Evolutionary conservation across 1,284 basidiomycete genomes (phyloP).

Genomic region (Ganoderma boninense): DNA sequence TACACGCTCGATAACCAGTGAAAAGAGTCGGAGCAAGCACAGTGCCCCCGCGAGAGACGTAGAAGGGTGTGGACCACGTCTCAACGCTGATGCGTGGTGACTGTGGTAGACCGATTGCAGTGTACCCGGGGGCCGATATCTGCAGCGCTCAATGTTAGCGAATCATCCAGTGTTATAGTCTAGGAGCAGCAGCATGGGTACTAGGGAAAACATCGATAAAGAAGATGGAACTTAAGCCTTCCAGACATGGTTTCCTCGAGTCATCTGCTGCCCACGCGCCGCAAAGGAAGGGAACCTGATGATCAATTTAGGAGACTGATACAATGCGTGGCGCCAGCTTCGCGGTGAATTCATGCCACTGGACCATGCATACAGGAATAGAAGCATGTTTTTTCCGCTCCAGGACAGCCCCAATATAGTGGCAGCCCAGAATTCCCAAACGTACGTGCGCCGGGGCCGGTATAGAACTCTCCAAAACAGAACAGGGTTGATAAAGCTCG

Average conservation of each 20-base stretch:
- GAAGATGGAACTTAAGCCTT: background rate
- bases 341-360: too few relatives aligned
- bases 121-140: background rate
- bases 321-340: background rate
- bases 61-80: background rate
- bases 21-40: background rate
- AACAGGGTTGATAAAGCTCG: background rate
- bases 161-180: background rate
- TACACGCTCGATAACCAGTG: background rate
- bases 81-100: background rate
- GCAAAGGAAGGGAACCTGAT: background rate
- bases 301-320: background rate
- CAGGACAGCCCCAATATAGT: background rate
- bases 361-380: background rate
- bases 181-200: background rate
- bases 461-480: background rate
- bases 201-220: too few relatives aligned
- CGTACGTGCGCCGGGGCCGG: background rate
- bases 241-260: background rate
- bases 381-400: background rate
- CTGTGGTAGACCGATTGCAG: background rate
- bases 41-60: background rate
- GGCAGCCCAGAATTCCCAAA: background rate
- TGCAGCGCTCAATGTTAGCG: background rate
- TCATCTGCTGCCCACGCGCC: background rate